Base-by-base conservation (phyloP, 192 early-diverging fungal genomes). In the Paraglomus occultum region DNA sequence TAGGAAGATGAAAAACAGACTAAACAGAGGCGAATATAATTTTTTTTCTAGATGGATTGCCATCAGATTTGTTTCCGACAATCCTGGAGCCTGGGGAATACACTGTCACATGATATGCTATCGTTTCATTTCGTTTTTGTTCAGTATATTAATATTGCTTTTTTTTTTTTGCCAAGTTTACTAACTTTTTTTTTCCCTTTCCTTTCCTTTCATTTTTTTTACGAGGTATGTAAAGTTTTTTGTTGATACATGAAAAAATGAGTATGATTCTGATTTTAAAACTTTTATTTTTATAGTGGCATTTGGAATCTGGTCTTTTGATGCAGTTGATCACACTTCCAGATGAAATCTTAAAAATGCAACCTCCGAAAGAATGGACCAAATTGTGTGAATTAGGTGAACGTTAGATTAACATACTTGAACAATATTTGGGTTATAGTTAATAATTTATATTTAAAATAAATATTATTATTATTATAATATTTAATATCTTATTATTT, bases 61-160 rank as follows among this genome's bases (percentile, higher is more conserved):
- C 23, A 73, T 80, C 51, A 72, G 77, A 38, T 76, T 80, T 72
- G 72, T 74, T 53, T 73, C 67, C 47, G 80, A 85, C 61, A 82
- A 79, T 47, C 78, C 81, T 6, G 81, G 81, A 38, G 70, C 75
- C 14, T 82, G 81, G 81, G 46, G 71, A 40, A 51, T 82, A 38
- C 81, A 82, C 52, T 82, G 81, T 48, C 81, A 82, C 73, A 82
- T 82, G 64, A 66, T 66, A 66, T 66, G 64, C 50, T 66, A 66
- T 66, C 50, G 50, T 52, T 66, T 66, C 23, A 66, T 66, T 66
- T 31, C 64, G 42, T 38, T 17, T 47, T 49, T 64, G 64, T 65
- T 65, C 64, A 65, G 12, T 22, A 49, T 64, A 46, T 47, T 64
- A 1, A 49, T 64, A 46, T 47, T 64, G 4, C 11, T 31, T 64